Conservation (phyloP, 1,284 basidiomycete genomes). For the Ustilago curta region DNA sequence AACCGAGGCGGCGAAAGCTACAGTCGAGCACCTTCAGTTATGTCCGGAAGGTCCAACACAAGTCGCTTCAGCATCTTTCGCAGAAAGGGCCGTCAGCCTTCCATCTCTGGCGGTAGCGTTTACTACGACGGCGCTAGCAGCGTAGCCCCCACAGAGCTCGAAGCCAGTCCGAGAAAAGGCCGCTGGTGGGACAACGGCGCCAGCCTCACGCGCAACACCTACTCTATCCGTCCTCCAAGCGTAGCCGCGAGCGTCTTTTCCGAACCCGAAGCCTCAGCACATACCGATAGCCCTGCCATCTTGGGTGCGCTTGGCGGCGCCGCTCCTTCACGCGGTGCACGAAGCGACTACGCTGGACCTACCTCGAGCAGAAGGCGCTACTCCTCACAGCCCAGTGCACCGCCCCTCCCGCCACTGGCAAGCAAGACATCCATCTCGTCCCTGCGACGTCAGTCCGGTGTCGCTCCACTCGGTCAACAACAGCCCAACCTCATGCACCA, state of each 20-base stretch:
- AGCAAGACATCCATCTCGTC: conserved; percentile 34
- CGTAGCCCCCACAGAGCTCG: conserved; percentile 40
- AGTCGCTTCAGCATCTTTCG: conserved; percentile 53
- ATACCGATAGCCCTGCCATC: conserved; percentile 29
- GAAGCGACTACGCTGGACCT: conserved; percentile 53
- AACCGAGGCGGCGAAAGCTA: conserved; percentile 11
- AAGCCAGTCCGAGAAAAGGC: conserved; percentile 26
- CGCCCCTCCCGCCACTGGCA: conserved; percentile 42
- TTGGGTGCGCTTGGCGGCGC: conserved; percentile 18
- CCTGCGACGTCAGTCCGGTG: conserved; percentile 29
- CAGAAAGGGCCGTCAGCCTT: conserved; percentile 36
- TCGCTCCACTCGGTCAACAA: conserved; percentile 55
- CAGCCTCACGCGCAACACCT: conserved; percentile 40
- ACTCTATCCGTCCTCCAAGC: conserved; percentile 50
- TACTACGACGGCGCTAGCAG: conserved; percentile 51
- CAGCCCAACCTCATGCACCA: conserved; percentile 43
- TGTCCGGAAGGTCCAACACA: conserved; percentile 51
- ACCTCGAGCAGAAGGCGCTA: conserved; percentile 26
- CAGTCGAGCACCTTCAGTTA: conserved; percentile 46
- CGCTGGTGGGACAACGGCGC: conserved; percentile 61
- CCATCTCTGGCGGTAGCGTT: conserved; percentile 45
- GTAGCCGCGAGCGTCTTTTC: conserved; percentile 60
- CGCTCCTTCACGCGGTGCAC: conserved; percentile 27
- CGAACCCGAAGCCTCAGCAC: conserved; percentile 42
- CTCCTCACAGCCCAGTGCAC: conserved; percentile 23